These are phyloP conservation scores for Verticillium alfalfae DNA, from an alignment of 2,329 filamentous ascomycete genomes.

Conservation along the genomic window DNA sequence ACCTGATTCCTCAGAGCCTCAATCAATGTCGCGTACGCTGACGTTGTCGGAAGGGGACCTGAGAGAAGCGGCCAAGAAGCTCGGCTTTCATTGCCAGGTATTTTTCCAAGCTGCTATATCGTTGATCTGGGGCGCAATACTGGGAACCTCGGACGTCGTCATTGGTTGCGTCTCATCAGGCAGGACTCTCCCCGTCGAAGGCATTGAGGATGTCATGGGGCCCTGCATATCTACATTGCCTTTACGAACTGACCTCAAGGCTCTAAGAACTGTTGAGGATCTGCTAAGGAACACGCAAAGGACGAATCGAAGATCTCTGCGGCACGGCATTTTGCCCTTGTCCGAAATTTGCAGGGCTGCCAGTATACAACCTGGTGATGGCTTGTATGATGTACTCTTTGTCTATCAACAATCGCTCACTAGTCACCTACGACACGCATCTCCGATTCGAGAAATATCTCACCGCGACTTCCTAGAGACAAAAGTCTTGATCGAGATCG, in stretches of 20 bases:
- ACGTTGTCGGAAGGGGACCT: slow-evolving; percentile 25
- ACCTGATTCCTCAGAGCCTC: slow-evolving; percentile 18
- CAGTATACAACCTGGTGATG: slow-evolving; percentile 45
- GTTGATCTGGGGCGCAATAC: slow-evolving; percentile 60
- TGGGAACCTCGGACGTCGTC: slow-evolving; percentile 60
- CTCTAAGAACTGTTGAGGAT: slow-evolving; percentile 47
- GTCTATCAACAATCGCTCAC: slow-evolving; percentile 76
- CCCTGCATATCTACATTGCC: slow-evolving; percentile 77
- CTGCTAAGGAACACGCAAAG: slow-evolving; percentile 60
- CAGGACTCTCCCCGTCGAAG: slow-evolving; percentile 63
- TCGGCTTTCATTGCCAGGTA: slow-evolving; percentile 58
- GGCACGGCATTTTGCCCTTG: slow-evolving; percentile 59
- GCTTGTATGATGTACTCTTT: slow-evolving; percentile 72
- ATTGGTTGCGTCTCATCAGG: slow-evolving; percentile 81
- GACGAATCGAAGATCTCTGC: slow-evolving; percentile 59
- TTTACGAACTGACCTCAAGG: slow-evolving; percentile 55
- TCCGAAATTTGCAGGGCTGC: slow-evolving; percentile 62
- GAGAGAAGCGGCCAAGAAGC: slow-evolving; percentile 25
- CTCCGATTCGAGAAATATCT: slow-evolving; percentile 46
- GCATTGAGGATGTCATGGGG: slow-evolving; percentile 69
- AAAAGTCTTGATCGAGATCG: slow-evolving; percentile 68
- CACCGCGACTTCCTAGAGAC: slow-evolving; percentile 73
- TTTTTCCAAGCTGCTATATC: slow-evolving; percentile 70
- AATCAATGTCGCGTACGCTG: slow-evolving; percentile 21
- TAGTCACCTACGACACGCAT: slow-evolving; percentile 15